Percentiles rank a stretch among this genome's conserved stretches.
Conservation (phyloP, 768 basidiomycete genomes). For the Cytidiella melzeri region DNA sequence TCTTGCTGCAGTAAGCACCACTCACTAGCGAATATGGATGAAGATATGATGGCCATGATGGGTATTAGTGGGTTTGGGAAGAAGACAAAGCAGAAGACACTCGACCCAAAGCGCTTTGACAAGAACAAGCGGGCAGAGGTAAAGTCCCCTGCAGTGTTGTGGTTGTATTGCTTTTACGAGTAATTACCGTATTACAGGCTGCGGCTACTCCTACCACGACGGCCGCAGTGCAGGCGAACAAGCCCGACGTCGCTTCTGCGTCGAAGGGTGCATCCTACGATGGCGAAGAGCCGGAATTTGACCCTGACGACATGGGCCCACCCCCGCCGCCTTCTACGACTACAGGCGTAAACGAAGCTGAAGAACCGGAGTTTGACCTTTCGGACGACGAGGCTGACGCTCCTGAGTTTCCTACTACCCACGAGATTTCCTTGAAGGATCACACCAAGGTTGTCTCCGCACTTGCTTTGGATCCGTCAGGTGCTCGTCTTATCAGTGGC, state of each 20-base stretch:
- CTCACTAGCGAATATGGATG: constrained; percentile 33
- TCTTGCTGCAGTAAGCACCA: not conserved
- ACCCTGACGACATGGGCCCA: constrained; percentile 21
- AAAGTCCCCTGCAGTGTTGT: constrained; percentile 5
- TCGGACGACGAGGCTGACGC: constrained; percentile 42
- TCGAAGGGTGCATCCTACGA: not conserved
- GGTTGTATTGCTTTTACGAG: not conserved
- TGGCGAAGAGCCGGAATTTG: constrained; percentile 22
- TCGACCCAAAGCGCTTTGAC: constrained; percentile 76
- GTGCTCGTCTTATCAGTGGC: constrained; percentile 85
- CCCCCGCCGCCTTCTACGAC: constrained; percentile 16
- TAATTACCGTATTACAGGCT: not conserved
- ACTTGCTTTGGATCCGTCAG: constrained; percentile 87
- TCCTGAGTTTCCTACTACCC: constrained; percentile 77
- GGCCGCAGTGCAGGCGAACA: not conserved
- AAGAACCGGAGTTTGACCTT: constrained; percentile 30
- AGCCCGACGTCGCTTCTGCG: not conserved
- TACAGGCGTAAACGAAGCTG: constrained; percentile 1
- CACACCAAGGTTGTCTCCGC: constrained; percentile 96
- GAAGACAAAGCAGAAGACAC: constrained; percentile 52
- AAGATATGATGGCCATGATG: constrained; percentile 77
- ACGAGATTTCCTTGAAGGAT: constrained; percentile 90
- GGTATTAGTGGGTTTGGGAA: constrained; percentile 85
- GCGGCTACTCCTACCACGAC: not conserved
- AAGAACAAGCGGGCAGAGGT: constrained; percentile 58